Evolutionary conservation across 345 rosid genomes (phyloP).

Genomic region (Luvunga scandens): DNA sequence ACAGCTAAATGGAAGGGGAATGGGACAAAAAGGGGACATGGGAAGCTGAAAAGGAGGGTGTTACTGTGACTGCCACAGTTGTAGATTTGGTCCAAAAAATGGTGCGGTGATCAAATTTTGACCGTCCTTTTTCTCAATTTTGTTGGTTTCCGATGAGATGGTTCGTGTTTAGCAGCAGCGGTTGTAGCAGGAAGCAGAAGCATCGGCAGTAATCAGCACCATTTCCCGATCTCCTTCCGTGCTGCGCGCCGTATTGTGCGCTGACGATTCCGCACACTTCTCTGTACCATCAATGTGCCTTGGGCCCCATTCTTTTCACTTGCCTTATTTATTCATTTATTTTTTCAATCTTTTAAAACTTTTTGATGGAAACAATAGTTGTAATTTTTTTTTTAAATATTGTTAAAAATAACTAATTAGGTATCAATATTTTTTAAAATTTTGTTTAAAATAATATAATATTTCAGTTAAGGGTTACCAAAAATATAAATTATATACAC

Average conservation of each 20-base stretch:
- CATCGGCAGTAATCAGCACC: not conserved
- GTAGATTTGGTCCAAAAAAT: not conserved
- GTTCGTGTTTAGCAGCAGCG: not conserved
- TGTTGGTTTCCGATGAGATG: slow-evolving; percentile 15
- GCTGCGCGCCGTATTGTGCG: slow-evolving; percentile 16
- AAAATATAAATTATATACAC: no score
- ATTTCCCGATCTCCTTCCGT: slow-evolving; percentile 14
- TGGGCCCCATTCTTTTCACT: no score
- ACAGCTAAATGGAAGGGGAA: not conserved
- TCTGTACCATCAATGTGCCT: no score
- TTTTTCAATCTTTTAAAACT: no score
- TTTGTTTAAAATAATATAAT: no score
- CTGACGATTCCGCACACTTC: slow-evolving; percentile 6
- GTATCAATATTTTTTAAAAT: no score
- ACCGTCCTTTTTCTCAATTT: not conserved
- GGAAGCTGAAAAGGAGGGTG: not conserved
- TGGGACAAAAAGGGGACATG: not conserved
- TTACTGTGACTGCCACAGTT: not conserved
- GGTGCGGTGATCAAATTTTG: not conserved
- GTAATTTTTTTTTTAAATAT: no score
- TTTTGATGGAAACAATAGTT: no score
- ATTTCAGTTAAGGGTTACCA: no score
- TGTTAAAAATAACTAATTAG: no score
- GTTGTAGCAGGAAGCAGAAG: not conserved
- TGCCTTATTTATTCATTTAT: no score